A percentile compares a stretch with the other conserved stretches of the same genome.
phyloP scores from a whole-genome alignment of 345 rosid genomes.

The Brassica cretica region DNA sequence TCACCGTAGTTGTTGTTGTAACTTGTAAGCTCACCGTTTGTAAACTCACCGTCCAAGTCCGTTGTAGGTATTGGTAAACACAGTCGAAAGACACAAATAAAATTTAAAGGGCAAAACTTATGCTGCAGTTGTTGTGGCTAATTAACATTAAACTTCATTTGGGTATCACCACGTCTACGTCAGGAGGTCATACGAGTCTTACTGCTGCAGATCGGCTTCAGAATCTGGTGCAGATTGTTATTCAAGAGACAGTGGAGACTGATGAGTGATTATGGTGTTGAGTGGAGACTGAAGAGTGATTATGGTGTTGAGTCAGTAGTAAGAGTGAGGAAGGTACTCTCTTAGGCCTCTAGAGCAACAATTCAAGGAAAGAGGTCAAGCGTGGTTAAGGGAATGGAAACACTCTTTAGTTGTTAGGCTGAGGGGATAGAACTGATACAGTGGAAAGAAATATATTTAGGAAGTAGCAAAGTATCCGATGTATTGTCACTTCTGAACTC shows the following conservation, averaged over 20 bases:
- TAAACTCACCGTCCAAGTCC: slow-evolving; percentile 35
- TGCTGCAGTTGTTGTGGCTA: too few species aligned
- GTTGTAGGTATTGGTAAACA: too few species aligned
- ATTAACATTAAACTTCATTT: too few species aligned
- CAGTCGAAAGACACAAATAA: too few species aligned
- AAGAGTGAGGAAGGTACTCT: not conserved
- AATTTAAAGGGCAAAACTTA: too few species aligned
- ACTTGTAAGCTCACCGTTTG: slow-evolving; percentile 30
- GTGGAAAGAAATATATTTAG: not conserved
- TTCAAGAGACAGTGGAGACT: not conserved
- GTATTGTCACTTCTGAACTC: not conserved
- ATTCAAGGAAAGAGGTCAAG: not conserved
- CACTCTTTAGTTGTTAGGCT: not conserved
- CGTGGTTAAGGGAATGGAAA: not conserved
- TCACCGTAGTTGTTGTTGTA: slow-evolving; percentile 28
- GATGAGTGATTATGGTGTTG: too few species aligned
- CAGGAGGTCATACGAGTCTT: not conserved
- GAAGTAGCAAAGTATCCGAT: not conserved
- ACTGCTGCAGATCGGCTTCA: not conserved
- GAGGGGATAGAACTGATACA: not conserved
- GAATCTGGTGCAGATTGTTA: not conserved
- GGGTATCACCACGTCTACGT: too few species aligned
- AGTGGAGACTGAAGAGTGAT: not conserved
- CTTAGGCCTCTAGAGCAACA: not conserved
- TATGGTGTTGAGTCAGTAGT: not conserved